Percentiles rank a stretch among this genome's conserved stretches.
These are phyloP conservation scores for Chrysanthemum lavandulifolium DNA, from an alignment of 129 eudicot species.

Conservation along the genomic window DNA sequence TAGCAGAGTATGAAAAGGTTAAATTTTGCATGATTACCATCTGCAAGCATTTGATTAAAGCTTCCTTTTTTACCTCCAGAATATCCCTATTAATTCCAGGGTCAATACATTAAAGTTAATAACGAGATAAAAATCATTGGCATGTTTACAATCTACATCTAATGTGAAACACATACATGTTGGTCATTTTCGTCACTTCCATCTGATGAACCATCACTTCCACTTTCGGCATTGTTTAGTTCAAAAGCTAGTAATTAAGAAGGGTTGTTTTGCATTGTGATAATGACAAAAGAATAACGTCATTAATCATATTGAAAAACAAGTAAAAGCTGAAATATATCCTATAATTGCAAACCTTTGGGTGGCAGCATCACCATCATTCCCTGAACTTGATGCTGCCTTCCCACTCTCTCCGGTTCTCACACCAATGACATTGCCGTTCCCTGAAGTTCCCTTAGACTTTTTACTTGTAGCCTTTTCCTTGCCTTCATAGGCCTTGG, in stretches of 20 bases:
- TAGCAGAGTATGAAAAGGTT: not conserved
- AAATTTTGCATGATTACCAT: slow-evolving; percentile 48
- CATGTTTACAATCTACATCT: not conserved
- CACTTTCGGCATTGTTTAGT: not conserved
- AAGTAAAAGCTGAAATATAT: not conserved
- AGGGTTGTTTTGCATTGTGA: not conserved
- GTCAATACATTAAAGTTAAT: not conserved
- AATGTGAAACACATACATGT: not conserved
- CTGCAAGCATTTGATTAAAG: slow-evolving; percentile 93
- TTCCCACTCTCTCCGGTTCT: slow-evolving; percentile 67
- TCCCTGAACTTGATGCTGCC: slow-evolving; percentile 89
- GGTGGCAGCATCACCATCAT: slow-evolving; percentile 91
- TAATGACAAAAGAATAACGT: not conserved
- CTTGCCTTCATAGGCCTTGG: slow-evolving; percentile 51
- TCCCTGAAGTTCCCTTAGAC: slow-evolving; percentile 66
- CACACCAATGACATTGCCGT: slow-evolving; percentile 36
- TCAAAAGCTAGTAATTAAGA: not conserved
- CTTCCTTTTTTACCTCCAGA: slow-evolving; percentile 86
- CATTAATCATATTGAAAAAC: not conserved
- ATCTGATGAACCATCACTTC: slow-evolving; percentile 18
- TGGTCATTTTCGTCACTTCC: slow-evolving; percentile 2
- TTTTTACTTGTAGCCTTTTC: slow-evolving; percentile 50
- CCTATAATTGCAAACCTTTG: slow-evolving; percentile 51
- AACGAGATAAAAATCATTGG: not conserved
- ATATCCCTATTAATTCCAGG: slow-evolving; percentile 38